Conservation (phyloP, 305 asterid species). For the Solanum hybrid region DNA sequence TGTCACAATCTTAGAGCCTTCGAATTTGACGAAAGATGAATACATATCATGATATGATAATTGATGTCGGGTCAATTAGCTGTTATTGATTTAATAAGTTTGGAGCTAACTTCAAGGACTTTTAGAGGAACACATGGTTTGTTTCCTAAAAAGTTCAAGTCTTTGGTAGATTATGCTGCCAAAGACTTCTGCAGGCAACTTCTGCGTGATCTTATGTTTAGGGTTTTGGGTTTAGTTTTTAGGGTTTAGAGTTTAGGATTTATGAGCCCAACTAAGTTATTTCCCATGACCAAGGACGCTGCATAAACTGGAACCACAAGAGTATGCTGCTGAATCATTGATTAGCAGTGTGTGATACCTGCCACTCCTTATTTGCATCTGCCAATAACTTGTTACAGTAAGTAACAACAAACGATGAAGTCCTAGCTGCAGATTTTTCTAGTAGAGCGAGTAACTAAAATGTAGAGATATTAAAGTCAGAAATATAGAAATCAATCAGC, state of each 20-base stretch:
- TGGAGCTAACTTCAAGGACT: slow-evolving; percentile 54
- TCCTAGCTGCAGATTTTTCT: neutral
- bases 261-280: too few relatives aligned
- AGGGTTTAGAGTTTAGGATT: too few relatives aligned
- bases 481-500: neutral
- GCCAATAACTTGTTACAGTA: slow-evolving; percentile 21
- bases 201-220: too few relatives aligned
- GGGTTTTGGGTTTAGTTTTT: too few relatives aligned
- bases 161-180: slow-evolving; percentile 70
- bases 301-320: slow-evolving; percentile 79
- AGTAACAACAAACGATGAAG: slow-evolving; percentile 4
- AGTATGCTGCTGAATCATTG: slow-evolving; percentile 48
- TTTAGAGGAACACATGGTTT: slow-evolving; percentile 36
- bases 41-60: too few relatives aligned
- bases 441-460: neutral
- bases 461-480: neutral
- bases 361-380: slow-evolving; percentile 87
- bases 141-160: slow-evolving; percentile 43
- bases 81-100: slow-evolving; percentile 15
- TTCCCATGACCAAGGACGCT: slow-evolving; percentile 93
- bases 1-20: too few relatives aligned
- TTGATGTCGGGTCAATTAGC: too few relatives aligned
- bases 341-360: slow-evolving; percentile 75
- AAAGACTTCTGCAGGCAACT: too few relatives aligned
- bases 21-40: too few relatives aligned